These are phyloP conservation scores for Ophiostoma piceae DNA, from an alignment of 2,329 filamentous ascomycete genomes.

Conservation along the genomic window DNA sequence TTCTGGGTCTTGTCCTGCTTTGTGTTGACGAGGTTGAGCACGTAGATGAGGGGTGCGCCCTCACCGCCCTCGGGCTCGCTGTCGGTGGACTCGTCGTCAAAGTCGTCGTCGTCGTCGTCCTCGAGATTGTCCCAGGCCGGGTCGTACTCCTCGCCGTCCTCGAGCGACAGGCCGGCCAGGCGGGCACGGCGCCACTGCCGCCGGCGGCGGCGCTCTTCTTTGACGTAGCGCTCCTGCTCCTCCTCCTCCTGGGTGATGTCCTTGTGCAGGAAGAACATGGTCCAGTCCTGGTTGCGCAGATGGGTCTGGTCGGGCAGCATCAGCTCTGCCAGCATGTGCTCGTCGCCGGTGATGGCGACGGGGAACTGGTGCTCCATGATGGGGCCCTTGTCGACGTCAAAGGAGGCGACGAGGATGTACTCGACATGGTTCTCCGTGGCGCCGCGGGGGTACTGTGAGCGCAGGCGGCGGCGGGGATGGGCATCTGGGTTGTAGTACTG, in stretches of 20 bases:
- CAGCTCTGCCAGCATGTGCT: slow-evolving; percentile 95
- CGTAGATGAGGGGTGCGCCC: slow-evolving; percentile 90
- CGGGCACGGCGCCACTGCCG: slow-evolving; percentile 46
- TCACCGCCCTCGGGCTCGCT: slow-evolving; percentile 66
- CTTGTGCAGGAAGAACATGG: slow-evolving; percentile 97
- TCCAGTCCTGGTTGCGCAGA: slow-evolving; percentile 94
- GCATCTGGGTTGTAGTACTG: slow-evolving; percentile 48
- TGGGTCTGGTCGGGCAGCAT: slow-evolving; percentile 98
- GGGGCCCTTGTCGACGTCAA: slow-evolving; percentile 92
- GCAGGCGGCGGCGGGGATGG: slow-evolving; percentile 52
- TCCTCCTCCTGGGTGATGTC: slow-evolving; percentile 82
- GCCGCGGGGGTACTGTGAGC: slow-evolving; percentile 70
- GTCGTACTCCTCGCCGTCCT: slow-evolving; percentile 41
- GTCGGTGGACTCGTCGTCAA: slow-evolving; percentile 51
- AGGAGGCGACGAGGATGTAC: slow-evolving; percentile 94
- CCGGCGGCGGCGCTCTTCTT: slow-evolving; percentile 49
- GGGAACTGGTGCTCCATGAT: slow-evolving; percentile 99
- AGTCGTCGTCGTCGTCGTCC: slow-evolving; percentile 41
- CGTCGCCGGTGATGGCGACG: slow-evolving; percentile 88
- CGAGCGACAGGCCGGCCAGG: slow-evolving; percentile 43
- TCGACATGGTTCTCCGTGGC: slow-evolving; percentile 89
- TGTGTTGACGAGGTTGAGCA: slow-evolving; percentile 94
- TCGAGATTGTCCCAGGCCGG: slow-evolving; percentile 36
- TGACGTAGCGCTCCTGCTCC: slow-evolving; percentile 60
- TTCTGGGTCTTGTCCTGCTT: slow-evolving; percentile 92